Conservation (phyloP, 2,329 filamentous ascomycete genomes). For the Coniella lustricola region DNA sequence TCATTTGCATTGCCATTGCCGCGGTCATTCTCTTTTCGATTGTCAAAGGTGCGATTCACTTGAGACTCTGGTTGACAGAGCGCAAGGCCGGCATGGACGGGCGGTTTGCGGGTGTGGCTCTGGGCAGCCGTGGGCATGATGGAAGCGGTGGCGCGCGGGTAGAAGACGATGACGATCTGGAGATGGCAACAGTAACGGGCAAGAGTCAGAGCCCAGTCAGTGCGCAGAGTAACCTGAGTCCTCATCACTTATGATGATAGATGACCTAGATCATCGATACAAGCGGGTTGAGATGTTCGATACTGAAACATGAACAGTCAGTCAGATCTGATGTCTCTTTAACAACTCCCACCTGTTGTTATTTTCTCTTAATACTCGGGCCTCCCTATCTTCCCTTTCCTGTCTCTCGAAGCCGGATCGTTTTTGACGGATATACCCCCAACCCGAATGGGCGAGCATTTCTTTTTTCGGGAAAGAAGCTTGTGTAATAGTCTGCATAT, state of each 20-base stretch:
- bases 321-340: too few species aligned
- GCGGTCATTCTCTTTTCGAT: slow-evolving; percentile 47
- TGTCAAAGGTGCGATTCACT: slow-evolving; percentile 42
- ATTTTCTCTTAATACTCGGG: too few species aligned
- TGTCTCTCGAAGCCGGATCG: neutral
- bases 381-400: too few species aligned
- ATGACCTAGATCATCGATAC: too few species aligned
- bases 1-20: slow-evolving; percentile 50
- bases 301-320: too few species aligned
- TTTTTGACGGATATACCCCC: slow-evolving; percentile 11
- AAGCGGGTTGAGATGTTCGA: too few species aligned
- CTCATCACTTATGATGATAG: slow-evolving; percentile 5
- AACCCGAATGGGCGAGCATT: neutral
- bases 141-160: slow-evolving; percentile 1
- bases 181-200: slow-evolving; percentile 3
- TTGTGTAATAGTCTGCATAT: neutral
- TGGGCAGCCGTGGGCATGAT: slow-evolving; percentile 18
- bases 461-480: neutral
- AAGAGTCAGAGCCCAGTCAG: slow-evolving; percentile 4
- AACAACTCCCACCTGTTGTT: too few species aligned
- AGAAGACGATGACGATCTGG: slow-evolving; percentile 4
- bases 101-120: slow-evolving; percentile 29
- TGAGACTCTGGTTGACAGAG: slow-evolving; percentile 44
- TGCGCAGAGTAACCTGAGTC: neutral
- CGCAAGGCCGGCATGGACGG: slow-evolving; percentile 36